phyloP scores from a whole-genome alignment of 106 monocot genomes.

The Acorus calamus region DNA sequence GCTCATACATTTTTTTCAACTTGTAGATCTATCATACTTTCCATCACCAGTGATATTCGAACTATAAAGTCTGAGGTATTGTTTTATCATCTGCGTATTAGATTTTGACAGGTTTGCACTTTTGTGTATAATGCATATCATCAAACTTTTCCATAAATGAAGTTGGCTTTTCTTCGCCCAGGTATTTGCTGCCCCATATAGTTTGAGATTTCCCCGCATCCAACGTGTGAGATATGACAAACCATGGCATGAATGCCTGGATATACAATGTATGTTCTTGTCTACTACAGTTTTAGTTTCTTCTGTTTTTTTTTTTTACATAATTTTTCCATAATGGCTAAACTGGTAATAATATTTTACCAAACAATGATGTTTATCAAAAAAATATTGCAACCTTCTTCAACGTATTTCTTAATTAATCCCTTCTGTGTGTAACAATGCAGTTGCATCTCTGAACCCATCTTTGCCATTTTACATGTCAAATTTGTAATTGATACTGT shows the following conservation, averaged over 20 bases:
- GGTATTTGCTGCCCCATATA: slow-evolving; percentile 94
- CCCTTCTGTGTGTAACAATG: too few relatives aligned
- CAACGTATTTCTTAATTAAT: too few relatives aligned
- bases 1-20: slow-evolving; percentile 5
- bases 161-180: slow-evolving; percentile 15
- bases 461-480: too few relatives aligned
- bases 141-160: neutral
- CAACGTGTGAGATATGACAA: slow-evolving; percentile 93
- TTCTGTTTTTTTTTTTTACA: too few relatives aligned
- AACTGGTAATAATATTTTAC: too few relatives aligned
- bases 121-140: neutral
- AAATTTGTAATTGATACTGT: too few relatives aligned
- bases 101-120: neutral
- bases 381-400: too few relatives aligned
- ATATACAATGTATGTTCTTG: slow-evolving; percentile 67
- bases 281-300: neutral
- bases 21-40: slow-evolving; percentile 80
- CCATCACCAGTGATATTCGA: slow-evolving; percentile 91
- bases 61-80: slow-evolving; percentile 95
- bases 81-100: neutral
- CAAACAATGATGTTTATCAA: too few relatives aligned
- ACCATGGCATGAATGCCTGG: slow-evolving; percentile 99
- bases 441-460: too few relatives aligned
- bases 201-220: slow-evolving; percentile 96
- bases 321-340: neutral